These are phyloP conservation scores for Penicillium goetzii DNA, from an alignment of 495 filamentous ascomycete genomes.

Conservation along the genomic window DNA sequence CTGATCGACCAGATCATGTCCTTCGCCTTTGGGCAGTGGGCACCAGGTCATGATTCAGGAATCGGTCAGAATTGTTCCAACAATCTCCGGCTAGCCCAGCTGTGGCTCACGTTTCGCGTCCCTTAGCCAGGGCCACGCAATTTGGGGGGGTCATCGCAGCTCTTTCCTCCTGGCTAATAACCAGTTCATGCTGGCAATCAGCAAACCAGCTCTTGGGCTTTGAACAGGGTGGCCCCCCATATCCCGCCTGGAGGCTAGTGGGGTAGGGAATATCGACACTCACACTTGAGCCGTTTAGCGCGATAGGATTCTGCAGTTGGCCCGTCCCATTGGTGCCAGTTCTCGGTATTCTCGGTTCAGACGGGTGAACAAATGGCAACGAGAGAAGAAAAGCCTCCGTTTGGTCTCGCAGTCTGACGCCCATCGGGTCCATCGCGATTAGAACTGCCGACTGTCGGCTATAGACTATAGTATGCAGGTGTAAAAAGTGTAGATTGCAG, in stretches of 20 bases:
- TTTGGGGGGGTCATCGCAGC: conserved; percentile 8
- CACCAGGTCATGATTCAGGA: conserved; percentile 26
- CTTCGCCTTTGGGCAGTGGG: conserved; percentile 11
- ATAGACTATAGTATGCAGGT: not conserved
- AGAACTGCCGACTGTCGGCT: not conserved
- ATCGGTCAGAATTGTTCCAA: not conserved
- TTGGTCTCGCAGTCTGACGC: not conserved
- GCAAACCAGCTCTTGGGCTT: not conserved
- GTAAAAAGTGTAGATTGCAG: not conserved
- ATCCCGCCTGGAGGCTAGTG: conserved; percentile 1
- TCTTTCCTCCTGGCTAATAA: not conserved
- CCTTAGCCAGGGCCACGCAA: conserved; percentile 19
- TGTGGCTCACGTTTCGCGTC: not conserved
- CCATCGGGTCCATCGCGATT: not conserved
- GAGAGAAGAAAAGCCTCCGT: not conserved
- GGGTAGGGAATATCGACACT: conserved; percentile 2
- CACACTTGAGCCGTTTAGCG: not conserved
- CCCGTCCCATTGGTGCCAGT: conserved; percentile 4
- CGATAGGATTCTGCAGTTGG: not conserved
- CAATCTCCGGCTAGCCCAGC: not conserved
- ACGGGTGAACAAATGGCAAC: not conserved
- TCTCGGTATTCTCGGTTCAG: conserved; percentile 24
- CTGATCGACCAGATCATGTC: conserved; percentile 22
- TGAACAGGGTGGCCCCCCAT: not conserved
- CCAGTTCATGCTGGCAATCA: not conserved